A percentile compares a stretch with the other conserved stretches of the same genome.
phyloP scores from a whole-genome alignment of 192 early-diverging fungal genomes.

The Chytriomyces hyalinus region DNA sequence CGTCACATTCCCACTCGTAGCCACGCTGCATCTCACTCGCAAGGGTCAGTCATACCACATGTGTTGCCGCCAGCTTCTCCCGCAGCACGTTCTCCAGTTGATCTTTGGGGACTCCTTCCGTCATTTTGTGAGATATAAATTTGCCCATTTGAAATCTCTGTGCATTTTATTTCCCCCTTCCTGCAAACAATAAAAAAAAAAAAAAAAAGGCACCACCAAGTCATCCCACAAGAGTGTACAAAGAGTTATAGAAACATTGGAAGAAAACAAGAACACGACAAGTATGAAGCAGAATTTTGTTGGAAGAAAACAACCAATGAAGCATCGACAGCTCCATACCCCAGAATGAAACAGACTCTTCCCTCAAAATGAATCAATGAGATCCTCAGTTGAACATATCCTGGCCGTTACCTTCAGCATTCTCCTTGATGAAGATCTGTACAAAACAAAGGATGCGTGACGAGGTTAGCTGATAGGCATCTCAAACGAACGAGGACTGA shows the following conservation, averaged over 20 bases:
- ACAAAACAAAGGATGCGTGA: not conserved
- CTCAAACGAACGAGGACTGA: not conserved
- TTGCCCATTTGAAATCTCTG: too few species aligned
- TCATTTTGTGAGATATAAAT: not conserved
- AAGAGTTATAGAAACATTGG: too few species aligned
- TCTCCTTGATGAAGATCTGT: conserved; percentile 94
- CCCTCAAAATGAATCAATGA: too few species aligned
- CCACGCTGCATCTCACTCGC: not conserved
- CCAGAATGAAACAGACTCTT: too few species aligned
- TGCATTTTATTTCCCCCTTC: too few species aligned
- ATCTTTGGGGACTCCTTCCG: conserved; percentile 23
- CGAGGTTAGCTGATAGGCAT: not conserved
- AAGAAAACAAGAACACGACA: too few species aligned
- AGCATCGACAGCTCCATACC: too few species aligned
- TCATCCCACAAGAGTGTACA: too few species aligned
- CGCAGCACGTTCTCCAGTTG: conserved; percentile 29
- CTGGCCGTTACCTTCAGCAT: conserved; percentile 15
- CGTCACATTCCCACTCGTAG: not conserved
- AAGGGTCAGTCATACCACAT: conserved; percentile 10
- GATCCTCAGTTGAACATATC: conserved; percentile 28
- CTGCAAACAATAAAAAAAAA: too few species aligned
- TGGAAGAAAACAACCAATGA: too few species aligned
- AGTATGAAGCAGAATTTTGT: too few species aligned
- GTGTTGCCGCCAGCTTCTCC: conserved; percentile 17
- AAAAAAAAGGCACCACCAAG: too few species aligned